Conservation (phyloP, 1,284 basidiomycete species). For the Melampsora americana region DNA sequence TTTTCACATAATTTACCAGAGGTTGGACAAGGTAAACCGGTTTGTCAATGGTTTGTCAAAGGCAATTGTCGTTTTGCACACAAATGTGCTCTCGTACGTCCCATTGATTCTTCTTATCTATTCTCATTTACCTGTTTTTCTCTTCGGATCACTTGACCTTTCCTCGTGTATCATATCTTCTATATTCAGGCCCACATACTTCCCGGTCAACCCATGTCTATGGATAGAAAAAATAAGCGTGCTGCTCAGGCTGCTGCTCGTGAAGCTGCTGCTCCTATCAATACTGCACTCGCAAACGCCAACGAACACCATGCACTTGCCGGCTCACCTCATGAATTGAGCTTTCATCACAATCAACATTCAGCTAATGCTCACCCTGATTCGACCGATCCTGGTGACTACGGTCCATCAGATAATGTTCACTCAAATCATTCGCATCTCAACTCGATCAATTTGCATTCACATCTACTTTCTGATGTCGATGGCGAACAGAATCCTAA, state of each 20-base stretch:
- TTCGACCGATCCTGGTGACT: neutral
- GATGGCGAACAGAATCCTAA: constrained; percentile 72
- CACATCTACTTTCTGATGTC: constrained; percentile 50
- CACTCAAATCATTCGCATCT: constrained; percentile 3
- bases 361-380: neutral
- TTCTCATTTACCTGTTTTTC: neutral
- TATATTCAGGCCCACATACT: constrained; percentile 73
- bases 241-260: constrained; percentile 71
- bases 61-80: constrained; percentile 98
- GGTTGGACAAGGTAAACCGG: constrained; percentile 70
- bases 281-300: constrained; percentile 45
- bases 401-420: neutral
- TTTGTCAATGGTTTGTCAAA: constrained; percentile 81
- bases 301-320: constrained; percentile 21
- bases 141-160: neutral
- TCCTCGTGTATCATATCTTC: neutral
- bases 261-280: constrained; percentile 45
- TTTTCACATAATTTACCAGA: constrained; percentile 72
- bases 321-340: constrained; percentile 37
- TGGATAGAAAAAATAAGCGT: constrained; percentile 98
- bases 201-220: constrained; percentile 85
- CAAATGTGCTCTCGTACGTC: constrained; percentile 64
- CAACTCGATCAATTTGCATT: constrained; percentile 41
- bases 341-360: constrained; percentile 21
- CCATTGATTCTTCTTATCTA: neutral